A percentile compares a stretch with the other conserved stretches of the same genome.
Evolutionary conservation across 2,329 filamentous ascomycete genomes (phyloP).

Genomic region (Fusarium coffeatum): DNA sequence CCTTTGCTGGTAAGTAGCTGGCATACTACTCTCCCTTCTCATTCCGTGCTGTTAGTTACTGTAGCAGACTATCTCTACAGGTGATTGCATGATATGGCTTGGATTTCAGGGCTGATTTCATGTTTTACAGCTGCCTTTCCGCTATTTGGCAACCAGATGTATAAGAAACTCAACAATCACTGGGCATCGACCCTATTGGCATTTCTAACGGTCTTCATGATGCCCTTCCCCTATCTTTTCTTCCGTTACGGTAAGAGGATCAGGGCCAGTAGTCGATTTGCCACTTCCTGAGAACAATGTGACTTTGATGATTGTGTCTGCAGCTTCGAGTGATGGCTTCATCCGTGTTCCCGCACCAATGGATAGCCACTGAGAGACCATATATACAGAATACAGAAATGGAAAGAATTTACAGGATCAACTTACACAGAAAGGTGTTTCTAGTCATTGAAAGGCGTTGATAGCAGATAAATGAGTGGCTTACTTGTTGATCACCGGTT

Average conservation of each 20-base stretch:
- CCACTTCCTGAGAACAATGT: constrained; percentile 47
- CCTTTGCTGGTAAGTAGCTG: constrained; percentile 71
- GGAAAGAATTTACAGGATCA: not conserved
- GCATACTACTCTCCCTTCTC: not conserved
- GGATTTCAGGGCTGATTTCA: not conserved
- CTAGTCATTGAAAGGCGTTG: not conserved
- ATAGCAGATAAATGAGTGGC: not conserved
- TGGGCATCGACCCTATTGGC: constrained; percentile 74
- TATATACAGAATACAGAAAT: not conserved
- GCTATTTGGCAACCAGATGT: constrained; percentile 80
- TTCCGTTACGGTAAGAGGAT: constrained; percentile 70
- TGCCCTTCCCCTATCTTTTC: constrained; percentile 73
- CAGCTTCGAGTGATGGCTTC: not conserved
- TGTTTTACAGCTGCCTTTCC: constrained; percentile 74
- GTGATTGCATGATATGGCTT: not conserved
- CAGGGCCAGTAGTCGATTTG: constrained; percentile 66
- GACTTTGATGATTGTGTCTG: not conserved
- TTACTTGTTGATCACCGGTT: constrained; percentile 15
- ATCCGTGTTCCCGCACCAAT: constrained; percentile 17
- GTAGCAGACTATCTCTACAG: not conserved
- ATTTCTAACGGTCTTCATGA: constrained; percentile 70
- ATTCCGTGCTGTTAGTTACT: constrained; percentile 14
- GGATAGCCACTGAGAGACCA: constrained; percentile 22
- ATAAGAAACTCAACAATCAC: constrained; percentile 73
- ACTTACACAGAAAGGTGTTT: not conserved